phyloP scores from a whole-genome alignment of 2,329 filamentous ascomycete species.

The Dryadomyces quercivorus region DNA sequence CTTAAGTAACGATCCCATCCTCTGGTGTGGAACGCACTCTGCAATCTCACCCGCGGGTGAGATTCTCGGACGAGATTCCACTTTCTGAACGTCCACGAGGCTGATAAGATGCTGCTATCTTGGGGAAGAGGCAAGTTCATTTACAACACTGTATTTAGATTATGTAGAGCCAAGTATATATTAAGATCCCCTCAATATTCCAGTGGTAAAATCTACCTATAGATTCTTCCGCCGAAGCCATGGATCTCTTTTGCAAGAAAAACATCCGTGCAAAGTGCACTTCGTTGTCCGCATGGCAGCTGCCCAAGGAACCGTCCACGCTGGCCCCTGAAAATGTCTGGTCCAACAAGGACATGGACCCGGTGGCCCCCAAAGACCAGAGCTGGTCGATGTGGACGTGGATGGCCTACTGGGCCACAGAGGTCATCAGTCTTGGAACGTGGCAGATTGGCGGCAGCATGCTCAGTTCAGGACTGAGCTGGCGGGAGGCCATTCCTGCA shows the following conservation, averaged over 20 bases:
- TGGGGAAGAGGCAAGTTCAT: too few species aligned
- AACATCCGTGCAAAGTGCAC: neutral
- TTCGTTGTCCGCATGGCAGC: slow-evolving; percentile 1
- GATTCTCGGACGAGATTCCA: neutral
- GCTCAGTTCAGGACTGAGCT: slow-evolving; percentile 1
- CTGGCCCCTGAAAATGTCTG: neutral
- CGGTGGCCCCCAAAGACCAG: slow-evolving; percentile 7
- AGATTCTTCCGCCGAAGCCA: too few species aligned
- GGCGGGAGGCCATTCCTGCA: slow-evolving; percentile 10
- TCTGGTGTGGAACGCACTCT: neutral
- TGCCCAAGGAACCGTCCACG: slow-evolving; percentile 1
- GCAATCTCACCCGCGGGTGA: slow-evolving; percentile 5
- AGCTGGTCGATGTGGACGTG: slow-evolving; percentile 10
- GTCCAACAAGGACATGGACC: slow-evolving; percentile 9
- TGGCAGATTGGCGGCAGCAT: slow-evolving; percentile 4
- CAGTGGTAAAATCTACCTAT: too few species aligned
- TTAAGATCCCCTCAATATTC: too few species aligned
- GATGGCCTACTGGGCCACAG: slow-evolving; percentile 8
- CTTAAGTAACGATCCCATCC: too few species aligned
- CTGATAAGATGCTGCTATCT: neutral
- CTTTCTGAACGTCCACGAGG: neutral
- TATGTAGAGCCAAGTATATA: too few species aligned
- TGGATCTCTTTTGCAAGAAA: neutral
- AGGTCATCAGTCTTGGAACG: slow-evolving; percentile 9
- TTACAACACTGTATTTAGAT: neutral